A percentile compares a stretch with the other conserved stretches of the same genome.
phyloP scores from a whole-genome alignment of 257 asterid genomes.

The Forsythia viridissima region DNA sequence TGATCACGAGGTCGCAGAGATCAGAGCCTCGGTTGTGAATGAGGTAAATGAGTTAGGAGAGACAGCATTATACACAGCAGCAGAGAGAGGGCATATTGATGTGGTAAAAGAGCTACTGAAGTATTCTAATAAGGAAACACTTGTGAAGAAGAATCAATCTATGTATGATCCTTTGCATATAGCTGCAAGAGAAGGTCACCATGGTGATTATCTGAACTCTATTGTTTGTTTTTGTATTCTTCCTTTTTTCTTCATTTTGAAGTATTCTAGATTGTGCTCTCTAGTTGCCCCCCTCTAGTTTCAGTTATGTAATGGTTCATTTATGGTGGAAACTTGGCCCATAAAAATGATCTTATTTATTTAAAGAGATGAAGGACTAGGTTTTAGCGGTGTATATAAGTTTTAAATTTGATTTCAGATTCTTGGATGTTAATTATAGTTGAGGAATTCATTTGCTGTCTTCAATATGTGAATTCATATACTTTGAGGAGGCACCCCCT shows the following conservation, averaged over 20 bases:
- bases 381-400: background rate
- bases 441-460: background rate
- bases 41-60: slow-evolving; percentile 70
- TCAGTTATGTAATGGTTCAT: background rate
- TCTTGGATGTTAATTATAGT: background rate
- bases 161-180: slow-evolving; percentile 65
- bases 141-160: slow-evolving; percentile 49
- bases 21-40: slow-evolving; percentile 52
- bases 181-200: slow-evolving; percentile 65
- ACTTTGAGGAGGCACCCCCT: background rate
- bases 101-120: slow-evolving; percentile 58
- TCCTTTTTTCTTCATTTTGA: background rate
- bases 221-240: background rate
- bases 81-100: slow-evolving; percentile 56
- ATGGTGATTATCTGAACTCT: slow-evolving; percentile 40
- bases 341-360: background rate
- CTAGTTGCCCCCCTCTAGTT: background rate
- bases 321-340: background rate
- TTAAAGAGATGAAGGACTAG: background rate
- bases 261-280: background rate
- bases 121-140: slow-evolving; percentile 47
- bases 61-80: slow-evolving; percentile 55
- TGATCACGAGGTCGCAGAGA: slow-evolving; percentile 55
- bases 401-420: background rate
- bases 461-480: background rate